Percentiles rank a stretch among this genome's conserved stretches.
Evolutionary conservation across 805 yeast species (phyloP).

Genomic region (Kuraishia hungarica): DNA sequence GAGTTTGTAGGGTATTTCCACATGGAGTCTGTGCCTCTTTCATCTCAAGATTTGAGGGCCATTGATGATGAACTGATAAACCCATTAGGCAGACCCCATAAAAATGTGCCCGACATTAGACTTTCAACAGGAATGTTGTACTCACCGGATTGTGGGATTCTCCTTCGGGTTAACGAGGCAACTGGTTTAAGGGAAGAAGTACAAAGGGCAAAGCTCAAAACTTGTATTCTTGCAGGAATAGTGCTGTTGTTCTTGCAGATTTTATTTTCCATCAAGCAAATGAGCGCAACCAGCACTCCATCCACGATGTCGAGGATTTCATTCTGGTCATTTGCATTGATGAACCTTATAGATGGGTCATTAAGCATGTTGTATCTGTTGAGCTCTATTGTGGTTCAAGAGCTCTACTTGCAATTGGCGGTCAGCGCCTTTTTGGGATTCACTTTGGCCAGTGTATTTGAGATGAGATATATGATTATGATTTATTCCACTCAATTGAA

Average conservation of each 20-base stretch:
- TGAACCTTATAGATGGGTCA: slow-evolving; percentile 63
- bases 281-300: slow-evolving; percentile 67
- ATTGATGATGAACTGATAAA: slow-evolving; percentile 65
- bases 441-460: slow-evolving; percentile 65
- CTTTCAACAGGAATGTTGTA: slow-evolving; percentile 54
- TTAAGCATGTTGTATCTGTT: slow-evolving; percentile 55
- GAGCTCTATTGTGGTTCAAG: slow-evolving; percentile 43
- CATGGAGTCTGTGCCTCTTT: slow-evolving; percentile 48
- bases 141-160: slow-evolving; percentile 84
- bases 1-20: slow-evolving; percentile 69
- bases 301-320: slow-evolving; percentile 71
- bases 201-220: slow-evolving; percentile 26
- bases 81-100: slow-evolving; percentile 78
- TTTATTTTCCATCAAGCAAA: slow-evolving; percentile 54
- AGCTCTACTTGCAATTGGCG: slow-evolving; percentile 57
- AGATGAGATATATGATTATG: slow-evolving; percentile 61
- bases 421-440: slow-evolving; percentile 65
- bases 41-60: slow-evolving; percentile 40
- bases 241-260: slow-evolving; percentile 43
- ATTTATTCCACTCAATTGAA: slow-evolving; percentile 65
- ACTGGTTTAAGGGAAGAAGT: slow-evolving; percentile 56
- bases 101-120: slow-evolving; percentile 44
- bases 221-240: slow-evolving; percentile 33
- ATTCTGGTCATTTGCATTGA: slow-evolving; percentile 55
- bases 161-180: slow-evolving; percentile 28